Evolutionary conservation across 2,329 filamentous ascomycete species (phyloP).

Genomic region (Coniochaeta prunicola): DNA sequence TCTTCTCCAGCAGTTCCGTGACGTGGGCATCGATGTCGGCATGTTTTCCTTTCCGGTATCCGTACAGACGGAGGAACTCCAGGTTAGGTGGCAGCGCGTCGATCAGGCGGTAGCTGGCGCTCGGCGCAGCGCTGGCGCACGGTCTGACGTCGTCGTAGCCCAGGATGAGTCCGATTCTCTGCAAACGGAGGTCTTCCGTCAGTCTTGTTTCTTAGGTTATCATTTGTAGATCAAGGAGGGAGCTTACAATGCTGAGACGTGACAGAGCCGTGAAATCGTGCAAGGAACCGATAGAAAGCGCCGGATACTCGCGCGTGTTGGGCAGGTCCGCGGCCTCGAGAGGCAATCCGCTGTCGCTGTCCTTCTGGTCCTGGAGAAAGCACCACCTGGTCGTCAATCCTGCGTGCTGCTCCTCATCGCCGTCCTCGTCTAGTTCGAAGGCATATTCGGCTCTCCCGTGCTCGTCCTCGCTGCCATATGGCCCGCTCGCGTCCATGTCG

Average conservation of each 20-base stretch:
- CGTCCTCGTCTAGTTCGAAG: neutral
- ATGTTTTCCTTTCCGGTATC: conserved; percentile 6
- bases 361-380: neutral
- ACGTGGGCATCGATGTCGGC: conserved; percentile 2
- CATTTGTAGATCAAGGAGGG: neutral
- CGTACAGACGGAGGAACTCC: conserved; percentile 9
- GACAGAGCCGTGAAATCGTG: conserved; percentile 6
- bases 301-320: neutral
- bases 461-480: neutral
- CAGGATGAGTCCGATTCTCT: neutral
- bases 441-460: neutral
- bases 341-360: neutral
- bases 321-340: neutral
- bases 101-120: conserved; percentile 2
- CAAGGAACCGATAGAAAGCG: conserved; percentile 5
- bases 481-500: neutral
- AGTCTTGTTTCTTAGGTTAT: neutral
- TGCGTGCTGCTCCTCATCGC: neutral
- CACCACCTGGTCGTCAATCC: neutral
- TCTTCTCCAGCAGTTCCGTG: conserved; percentile 6
- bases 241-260: neutral
- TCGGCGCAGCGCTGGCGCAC: neutral
- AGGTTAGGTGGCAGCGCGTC: conserved; percentile 7
- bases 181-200: neutral
- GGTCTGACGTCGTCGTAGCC: neutral